Evolutionary conservation across 257 asterid species (phyloP).

Genomic region (Paraleonurus japonicus): DNA sequence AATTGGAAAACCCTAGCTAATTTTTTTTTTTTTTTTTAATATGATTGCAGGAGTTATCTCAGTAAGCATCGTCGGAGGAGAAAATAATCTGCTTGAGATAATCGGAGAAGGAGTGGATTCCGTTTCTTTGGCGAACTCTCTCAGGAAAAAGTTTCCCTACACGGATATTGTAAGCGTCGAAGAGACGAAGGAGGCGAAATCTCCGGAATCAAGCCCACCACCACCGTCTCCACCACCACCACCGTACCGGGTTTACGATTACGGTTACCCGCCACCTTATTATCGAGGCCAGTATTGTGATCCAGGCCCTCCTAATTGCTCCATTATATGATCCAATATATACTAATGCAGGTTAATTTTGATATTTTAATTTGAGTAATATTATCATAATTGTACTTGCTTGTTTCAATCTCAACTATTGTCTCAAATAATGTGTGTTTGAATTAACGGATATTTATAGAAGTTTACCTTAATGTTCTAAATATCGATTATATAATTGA

Average conservation of each 20-base stretch:
- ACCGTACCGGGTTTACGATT: background rate
- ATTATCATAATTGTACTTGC: too few relatives aligned
- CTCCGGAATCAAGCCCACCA: background rate
- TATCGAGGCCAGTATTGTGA: background rate
- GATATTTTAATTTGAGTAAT: too few relatives aligned
- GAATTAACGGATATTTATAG: too few relatives aligned
- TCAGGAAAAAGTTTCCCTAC: constrained; percentile 31
- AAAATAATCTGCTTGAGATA: constrained; percentile 24
- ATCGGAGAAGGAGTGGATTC: constrained; percentile 41
- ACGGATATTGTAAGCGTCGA: constrained; percentile 25
- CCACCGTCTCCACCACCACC: background rate
- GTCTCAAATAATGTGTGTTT: too few relatives aligned
- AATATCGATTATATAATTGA: too few relatives aligned
- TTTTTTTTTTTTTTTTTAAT: background rate
- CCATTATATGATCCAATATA: background rate
- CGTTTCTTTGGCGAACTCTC: constrained; percentile 28
- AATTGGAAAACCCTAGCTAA: background rate
- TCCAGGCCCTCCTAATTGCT: background rate
- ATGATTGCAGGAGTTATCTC: constrained; percentile 29
- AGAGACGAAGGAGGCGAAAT: constrained; percentile 8
- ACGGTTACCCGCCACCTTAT: background rate
- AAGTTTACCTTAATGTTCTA: too few relatives aligned
- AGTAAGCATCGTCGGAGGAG: constrained; percentile 21
- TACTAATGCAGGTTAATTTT: too few relatives aligned
- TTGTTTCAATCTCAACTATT: too few relatives aligned